Evolutionary conservation across 1,284 basidiomycete genomes (phyloP).

Genomic region (Apiotrichum gamsii): DNA sequence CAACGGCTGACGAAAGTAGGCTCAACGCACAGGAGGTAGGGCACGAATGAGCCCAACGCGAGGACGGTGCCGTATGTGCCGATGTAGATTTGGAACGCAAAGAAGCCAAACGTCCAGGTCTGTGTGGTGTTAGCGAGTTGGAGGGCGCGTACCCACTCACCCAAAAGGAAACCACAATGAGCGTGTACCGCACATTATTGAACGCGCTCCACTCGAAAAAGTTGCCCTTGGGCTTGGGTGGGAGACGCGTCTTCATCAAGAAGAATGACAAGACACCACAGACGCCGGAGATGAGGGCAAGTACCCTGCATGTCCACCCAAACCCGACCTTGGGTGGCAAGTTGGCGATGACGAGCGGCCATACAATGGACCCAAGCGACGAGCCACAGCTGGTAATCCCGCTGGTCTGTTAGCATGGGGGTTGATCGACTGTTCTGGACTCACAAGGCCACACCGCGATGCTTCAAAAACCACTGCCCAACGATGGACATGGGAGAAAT

Average conservation of each 20-base stretch:
- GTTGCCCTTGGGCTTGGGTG: conserved; percentile 30
- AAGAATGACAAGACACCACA: conserved; percentile 23
- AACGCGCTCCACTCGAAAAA: conserved; percentile 36
- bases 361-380: conserved; percentile 29
- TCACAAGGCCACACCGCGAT: conserved; percentile 31
- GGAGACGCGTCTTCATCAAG: conserved; percentile 32
- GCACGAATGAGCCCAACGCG: conserved; percentile 23
- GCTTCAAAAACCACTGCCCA: conserved; percentile 33
- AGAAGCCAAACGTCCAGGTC: conserved; percentile 21
- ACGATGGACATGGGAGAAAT: conserved; percentile 30
- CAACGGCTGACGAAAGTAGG: too few species aligned
- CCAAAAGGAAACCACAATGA: conserved; percentile 19
- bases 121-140: conserved; percentile 3
- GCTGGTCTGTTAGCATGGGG: too few species aligned
- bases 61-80: conserved; percentile 25
- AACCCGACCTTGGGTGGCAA: conserved; percentile 21
- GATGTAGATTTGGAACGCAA: conserved; percentile 27
- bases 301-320: conserved; percentile 35
- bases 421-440: too few species aligned
- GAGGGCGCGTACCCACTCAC: conserved; percentile 4
- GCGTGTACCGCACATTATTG: conserved; percentile 25
- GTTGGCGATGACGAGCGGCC: conserved; percentile 33
- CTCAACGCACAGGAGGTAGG: conserved; percentile 23
- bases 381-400: conserved; percentile 28
- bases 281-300: conserved; percentile 27